Base-by-base conservation (phyloP, 768 basidiomycete species). In the Trametes villosa region DNA sequence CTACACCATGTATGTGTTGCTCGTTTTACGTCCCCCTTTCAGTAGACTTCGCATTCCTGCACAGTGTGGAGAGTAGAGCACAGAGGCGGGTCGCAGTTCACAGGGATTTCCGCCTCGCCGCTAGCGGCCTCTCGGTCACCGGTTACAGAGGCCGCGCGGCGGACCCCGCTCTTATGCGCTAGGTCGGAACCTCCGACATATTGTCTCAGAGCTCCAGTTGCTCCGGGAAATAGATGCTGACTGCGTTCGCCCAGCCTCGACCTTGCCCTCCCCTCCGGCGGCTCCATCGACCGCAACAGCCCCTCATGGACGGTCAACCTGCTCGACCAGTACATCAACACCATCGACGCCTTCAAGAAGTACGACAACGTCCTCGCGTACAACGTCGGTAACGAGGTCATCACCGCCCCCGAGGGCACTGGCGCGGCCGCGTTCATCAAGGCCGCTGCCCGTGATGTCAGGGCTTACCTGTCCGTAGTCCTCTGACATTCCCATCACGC, bases 281-380 rank as follows among this genome's bases (percentile, higher is more conserved):
- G 94, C 38, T 94, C 92, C 31, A 90, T 92, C 64, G 83, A 94
- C 74, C 86, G 93, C 31, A 67, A 72, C 40, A 68, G 77, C 29
- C 94, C 94, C 0, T 72, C 87, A 0, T 96, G 94, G 94, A 81
- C 87, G 0, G 90, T 89, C 7, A 91, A 86, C 70, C 75, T 96
- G n/a, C 76, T 91, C 34, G 82, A 93, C 71, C 80, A 85, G 60
- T 97, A 96, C 74, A 80, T 89, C 60, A 70, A 71, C 29, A 96
- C 93, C 27, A 90, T 96, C 66, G 80, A 92, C 63, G 79, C 77
- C 0, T 96, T 96, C 79, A 80, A 80, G 70, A 86, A 91, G 72
- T 97, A 96, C 67, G 86, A 92, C 79, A 97, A 97, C 66, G 84
- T 97, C 17, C 77, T 96, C 57, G 94, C 87, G 12, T 96, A 82